These are phyloP conservation scores for Amborella trichopoda DNA, from an alignment of 164 flowering plant species.

Conservation along the genomic window DNA sequence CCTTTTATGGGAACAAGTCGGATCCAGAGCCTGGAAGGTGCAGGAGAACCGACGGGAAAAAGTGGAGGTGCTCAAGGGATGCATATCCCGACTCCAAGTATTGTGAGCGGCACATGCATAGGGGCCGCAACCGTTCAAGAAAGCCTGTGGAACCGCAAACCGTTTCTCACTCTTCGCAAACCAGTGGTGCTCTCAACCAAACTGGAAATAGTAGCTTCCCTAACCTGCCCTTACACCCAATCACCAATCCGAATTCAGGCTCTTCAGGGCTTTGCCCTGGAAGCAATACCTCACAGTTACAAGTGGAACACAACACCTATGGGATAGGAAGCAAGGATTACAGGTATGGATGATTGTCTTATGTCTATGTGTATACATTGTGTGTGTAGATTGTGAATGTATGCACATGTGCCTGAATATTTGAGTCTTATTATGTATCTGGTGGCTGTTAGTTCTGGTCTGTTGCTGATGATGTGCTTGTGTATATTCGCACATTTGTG, in stretches of 20 bases:
- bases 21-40: conserved; percentile 11
- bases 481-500: too few species aligned
- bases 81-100: conserved; percentile 6
- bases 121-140: conserved; percentile 5
- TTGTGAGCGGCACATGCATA: conserved; percentile 5
- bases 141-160: conserved; percentile 4
- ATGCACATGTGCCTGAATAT: background rate
- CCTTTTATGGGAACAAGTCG: conserved; percentile 21
- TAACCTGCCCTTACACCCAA: background rate
- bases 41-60: conserved; percentile 10
- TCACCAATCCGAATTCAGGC: too few species aligned
- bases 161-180: background rate
- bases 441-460: background rate
- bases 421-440: background rate
- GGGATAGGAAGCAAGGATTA: background rate
- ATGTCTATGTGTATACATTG: background rate
- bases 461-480: background rate
- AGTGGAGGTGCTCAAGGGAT: conserved; percentile 9
- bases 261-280: background rate
- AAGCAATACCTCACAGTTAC: background rate
- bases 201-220: background rate
- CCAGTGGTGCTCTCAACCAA: background rate
- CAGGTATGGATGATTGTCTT: background rate
- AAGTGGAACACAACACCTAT: background rate
- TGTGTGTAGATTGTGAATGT: background rate